Percentiles rank a stretch among this genome's conserved stretches.
phyloP scores from a whole-genome alignment of 192 early-diverging fungal species.

The Linnemannia exigua region DNA sequence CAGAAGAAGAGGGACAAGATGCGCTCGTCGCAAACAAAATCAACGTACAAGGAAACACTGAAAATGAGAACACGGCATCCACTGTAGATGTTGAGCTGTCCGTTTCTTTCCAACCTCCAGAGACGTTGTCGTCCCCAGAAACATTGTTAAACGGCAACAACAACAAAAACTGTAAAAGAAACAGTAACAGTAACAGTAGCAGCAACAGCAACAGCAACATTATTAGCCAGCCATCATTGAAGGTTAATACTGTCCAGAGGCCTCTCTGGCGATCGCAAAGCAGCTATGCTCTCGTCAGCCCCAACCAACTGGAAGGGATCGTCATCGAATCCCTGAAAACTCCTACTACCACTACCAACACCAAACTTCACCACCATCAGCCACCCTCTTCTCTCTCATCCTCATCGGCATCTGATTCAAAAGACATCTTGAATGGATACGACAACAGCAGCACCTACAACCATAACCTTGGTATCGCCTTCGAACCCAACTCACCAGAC shows the following conservation, averaged over 20 bases:
- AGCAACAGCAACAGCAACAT: background rate
- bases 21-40: no score
- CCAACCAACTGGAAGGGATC: constrained; percentile 34
- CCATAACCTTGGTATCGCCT: background rate
- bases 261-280: constrained; percentile 8
- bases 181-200: background rate
- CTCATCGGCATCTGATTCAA: background rate
- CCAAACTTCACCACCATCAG: background rate
- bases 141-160: no score
- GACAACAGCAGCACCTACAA: background rate
- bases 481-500: constrained; percentile 27
- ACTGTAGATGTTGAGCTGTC: no score
- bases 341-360: background rate
- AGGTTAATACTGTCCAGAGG: background rate
- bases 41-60: background rate
- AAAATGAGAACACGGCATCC: background rate
- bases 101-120: no score
- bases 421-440: no score
- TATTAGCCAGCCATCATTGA: background rate
- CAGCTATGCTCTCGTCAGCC: constrained; percentile 7
- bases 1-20: background rate
- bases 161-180: background rate
- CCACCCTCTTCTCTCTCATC: background rate
- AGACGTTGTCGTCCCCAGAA: no score
- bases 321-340: constrained; percentile 40